Base-by-base conservation (phyloP, 2,329 filamentous ascomycete species). In the Acephala macrosclerotiorum region DNA sequence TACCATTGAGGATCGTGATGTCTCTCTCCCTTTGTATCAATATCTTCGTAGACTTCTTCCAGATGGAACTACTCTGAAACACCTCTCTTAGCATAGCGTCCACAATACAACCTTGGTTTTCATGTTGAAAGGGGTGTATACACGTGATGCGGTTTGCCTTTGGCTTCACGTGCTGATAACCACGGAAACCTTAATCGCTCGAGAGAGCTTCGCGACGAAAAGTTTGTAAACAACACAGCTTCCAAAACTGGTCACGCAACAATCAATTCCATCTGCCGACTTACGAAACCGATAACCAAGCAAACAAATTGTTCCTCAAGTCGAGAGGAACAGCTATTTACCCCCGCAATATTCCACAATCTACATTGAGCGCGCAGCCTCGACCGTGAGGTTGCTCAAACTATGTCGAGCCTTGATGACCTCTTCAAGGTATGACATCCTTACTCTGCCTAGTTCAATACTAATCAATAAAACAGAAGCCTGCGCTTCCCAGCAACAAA, bases 401-500 rank as follows among this genome's bases (percentile, higher is more conserved):
- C 60, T 58, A 75, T 75, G 73, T 61, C 73, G 18, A 74, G 72
- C 65, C 68, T 75, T 62, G 73, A 75, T 65, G 72, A 75, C 38
- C 61, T 75, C 18, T 75, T 75, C 66, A 75, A 74, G 64, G 73
- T 72, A 69, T 33, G 36, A 9, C 16, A 18, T 9, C 18, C 5
- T n/a, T 5, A 25, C 12, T 11, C 16, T 14, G 29, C 29, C 16
- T n/a, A 22, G 47, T 62, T 36, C 8, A 29, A 35, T 63, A 45
- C 66, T 67, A 63, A 66, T 33, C 55, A 20, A 47, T 18, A 35
- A 14, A 58, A n/a, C 60, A 76, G 74, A 76, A 77, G 55, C 75
- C 74, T 66, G 74, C 76, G 62, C 67, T 77, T 8, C 74, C 76
- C 29, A 78, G 72, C 62, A 84, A 82, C 79, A 91, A 91, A 76